Evolutionary conservation across 2,329 filamentous ascomycete genomes (phyloP).

Genomic region (Fusarium continuum): DNA sequence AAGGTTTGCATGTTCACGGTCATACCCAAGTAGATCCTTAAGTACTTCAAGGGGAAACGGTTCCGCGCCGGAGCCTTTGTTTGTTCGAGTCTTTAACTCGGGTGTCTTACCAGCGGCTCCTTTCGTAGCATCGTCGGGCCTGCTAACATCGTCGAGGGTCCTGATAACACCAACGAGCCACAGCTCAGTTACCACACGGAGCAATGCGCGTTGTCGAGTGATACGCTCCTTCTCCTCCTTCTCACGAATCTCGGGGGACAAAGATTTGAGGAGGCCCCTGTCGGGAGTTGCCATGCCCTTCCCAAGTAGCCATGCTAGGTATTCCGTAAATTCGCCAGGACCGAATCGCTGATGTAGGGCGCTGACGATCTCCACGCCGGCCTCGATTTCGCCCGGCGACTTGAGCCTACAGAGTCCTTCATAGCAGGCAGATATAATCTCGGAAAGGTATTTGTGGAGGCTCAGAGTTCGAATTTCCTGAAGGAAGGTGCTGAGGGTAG

Average conservation of each 20-base stretch:
- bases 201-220: constrained; percentile 81
- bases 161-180: constrained; percentile 92
- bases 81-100: constrained; percentile 65
- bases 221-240: constrained; percentile 96
- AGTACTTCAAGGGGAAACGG: constrained; percentile 97
- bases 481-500: constrained; percentile 83
- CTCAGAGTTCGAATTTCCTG: constrained; percentile 91
- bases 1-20: constrained; percentile 90
- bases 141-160: constrained; percentile 75
- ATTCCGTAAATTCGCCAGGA: constrained; percentile 86
- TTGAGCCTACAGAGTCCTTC: constrained; percentile 94
- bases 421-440: constrained; percentile 95
- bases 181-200: constrained; percentile 92
- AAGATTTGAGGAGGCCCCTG: constrained; percentile 79
- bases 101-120: constrained; percentile 70
- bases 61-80: constrained; percentile 74
- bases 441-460: constrained; percentile 94
- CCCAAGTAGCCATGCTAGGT: constrained; percentile 90
- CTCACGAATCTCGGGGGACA: constrained; percentile 84
- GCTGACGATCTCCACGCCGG: constrained; percentile 91
- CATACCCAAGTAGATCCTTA: constrained; percentile 93
- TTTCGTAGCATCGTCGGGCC: constrained; percentile 70
- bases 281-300: constrained; percentile 92
- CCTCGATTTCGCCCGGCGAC: constrained; percentile 87
- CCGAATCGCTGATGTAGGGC: constrained; percentile 97